Conservation (phyloP, 192 early-diverging fungal species). For the Coemansia sp. region DNA sequence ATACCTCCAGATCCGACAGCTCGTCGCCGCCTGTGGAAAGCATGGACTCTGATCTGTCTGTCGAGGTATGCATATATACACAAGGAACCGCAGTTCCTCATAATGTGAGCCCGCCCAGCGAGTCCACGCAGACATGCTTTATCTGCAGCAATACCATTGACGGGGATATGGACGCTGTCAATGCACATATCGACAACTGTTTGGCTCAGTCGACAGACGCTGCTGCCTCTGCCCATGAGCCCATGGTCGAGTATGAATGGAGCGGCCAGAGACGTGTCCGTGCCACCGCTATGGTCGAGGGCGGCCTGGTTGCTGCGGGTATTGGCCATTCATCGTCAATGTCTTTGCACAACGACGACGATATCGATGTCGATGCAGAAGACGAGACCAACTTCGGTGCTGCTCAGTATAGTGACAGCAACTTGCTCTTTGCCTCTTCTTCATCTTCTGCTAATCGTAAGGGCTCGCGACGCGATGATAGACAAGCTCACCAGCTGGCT, state of each 20-base stretch:
- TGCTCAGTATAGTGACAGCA: slow-evolving; percentile 73
- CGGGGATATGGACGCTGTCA: slow-evolving; percentile 61
- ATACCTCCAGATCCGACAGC: neutral
- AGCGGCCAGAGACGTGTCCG: slow-evolving; percentile 78
- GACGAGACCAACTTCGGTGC: slow-evolving; percentile 71
- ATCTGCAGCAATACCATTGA: slow-evolving; percentile 22
- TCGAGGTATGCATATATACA: slow-evolving; percentile 31
- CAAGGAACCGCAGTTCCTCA: slow-evolving; percentile 23
- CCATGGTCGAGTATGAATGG: slow-evolving; percentile 81
- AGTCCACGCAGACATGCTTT: slow-evolving; percentile 20
- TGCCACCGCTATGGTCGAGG: slow-evolving; percentile 79
- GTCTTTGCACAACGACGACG: slow-evolving; percentile 70
- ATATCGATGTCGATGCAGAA: slow-evolving; percentile 72
- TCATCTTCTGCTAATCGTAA: slow-evolving; percentile 19
- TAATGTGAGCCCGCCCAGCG: neutral
- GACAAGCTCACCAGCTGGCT: slow-evolving; percentile 43
- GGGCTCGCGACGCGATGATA: slow-evolving; percentile 30
- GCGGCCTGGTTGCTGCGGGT: slow-evolving; percentile 52
- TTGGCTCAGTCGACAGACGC: slow-evolving; percentile 31
- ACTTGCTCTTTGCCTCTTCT: slow-evolving; percentile 47
- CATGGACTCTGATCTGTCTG: slow-evolving; percentile 23
- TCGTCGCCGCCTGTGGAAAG: slow-evolving; percentile 5
- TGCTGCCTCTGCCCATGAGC: slow-evolving; percentile 9
- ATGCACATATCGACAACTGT: slow-evolving; percentile 79
- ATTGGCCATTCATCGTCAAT: slow-evolving; percentile 32